These are phyloP conservation scores for Brettanomyces anomalus DNA, from an alignment of 805 yeast species.

Conservation along the genomic window DNA sequence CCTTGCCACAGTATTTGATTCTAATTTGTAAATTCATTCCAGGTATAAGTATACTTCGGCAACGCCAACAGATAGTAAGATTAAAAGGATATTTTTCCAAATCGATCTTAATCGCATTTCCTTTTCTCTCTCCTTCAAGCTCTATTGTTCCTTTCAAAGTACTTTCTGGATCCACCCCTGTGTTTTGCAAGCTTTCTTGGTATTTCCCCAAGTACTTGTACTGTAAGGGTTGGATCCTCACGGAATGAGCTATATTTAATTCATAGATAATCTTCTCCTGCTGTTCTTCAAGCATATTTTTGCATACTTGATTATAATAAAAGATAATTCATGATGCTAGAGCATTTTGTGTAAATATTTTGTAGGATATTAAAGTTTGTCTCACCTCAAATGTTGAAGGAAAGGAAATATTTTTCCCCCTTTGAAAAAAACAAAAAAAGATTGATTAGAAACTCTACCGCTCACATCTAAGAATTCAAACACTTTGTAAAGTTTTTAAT, in stretches of 20 bases:
- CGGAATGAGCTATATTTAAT: conserved; percentile 13
- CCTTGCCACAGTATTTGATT: not conserved
- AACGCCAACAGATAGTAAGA: conserved; percentile 5
- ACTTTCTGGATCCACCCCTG: conserved; percentile 11
- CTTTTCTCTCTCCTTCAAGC: not conserved
- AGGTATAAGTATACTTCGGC: conserved; percentile 7
- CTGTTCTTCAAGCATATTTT: too few relatives aligned
- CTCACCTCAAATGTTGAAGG: too few relatives aligned
- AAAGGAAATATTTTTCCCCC: too few relatives aligned
- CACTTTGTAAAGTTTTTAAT: too few relatives aligned
- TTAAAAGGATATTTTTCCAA: not conserved
- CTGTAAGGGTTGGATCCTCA: conserved; percentile 7
- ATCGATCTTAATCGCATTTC: not conserved
- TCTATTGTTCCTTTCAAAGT: conserved; percentile 1
- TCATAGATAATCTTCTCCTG: conserved; percentile 8
- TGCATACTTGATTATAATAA: too few relatives aligned
- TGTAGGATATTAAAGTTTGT: too few relatives aligned
- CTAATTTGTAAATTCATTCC: conserved; percentile 9
- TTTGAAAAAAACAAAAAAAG: too few relatives aligned
- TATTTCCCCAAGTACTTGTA: conserved; percentile 12
- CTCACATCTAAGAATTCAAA: too few relatives aligned
- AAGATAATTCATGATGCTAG: too few relatives aligned
- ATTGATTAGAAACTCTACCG: too few relatives aligned
- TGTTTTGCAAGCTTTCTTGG: conserved; percentile 4
- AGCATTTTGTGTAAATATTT: too few relatives aligned